phyloP scores from a whole-genome alignment of 306 rosid species.

The Prunus dulcis region DNA sequence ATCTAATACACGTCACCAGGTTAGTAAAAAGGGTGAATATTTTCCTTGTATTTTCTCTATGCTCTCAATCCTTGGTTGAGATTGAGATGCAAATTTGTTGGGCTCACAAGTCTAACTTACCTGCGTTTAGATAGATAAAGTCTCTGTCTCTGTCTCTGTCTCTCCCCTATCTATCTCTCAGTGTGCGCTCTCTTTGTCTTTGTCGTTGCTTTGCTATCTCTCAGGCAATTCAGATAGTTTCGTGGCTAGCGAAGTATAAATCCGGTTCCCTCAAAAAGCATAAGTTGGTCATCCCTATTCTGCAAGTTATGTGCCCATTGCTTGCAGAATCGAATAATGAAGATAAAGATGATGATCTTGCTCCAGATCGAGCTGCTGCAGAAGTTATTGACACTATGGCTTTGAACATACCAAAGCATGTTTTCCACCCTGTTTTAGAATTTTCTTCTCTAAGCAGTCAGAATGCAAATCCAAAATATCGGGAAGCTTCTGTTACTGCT shows the following conservation, averaged over 20 bases:
- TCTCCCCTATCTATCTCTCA: not conserved
- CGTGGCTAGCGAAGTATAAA: conserved; percentile 97
- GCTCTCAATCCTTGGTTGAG: not conserved
- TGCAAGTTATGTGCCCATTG: conserved; percentile 89
- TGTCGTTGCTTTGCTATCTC: conserved; percentile 23
- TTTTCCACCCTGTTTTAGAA: conserved; percentile 77
- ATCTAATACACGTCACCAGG: conserved; percentile 98
- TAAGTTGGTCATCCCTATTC: conserved; percentile 79
- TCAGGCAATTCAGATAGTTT: conserved; percentile 93
- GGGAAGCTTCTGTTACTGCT: conserved; percentile 96
- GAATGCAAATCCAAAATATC: conserved; percentile 84
- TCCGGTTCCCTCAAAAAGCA: conserved; percentile 78
- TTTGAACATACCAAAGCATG: conserved; percentile 78
- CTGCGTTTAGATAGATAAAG: not conserved
- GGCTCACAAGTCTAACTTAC: not conserved
- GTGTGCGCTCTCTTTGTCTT: conserved; percentile 3
- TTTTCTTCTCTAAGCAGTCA: conserved; percentile 84
- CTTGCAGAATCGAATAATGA: conserved; percentile 83
- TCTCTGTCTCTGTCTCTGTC: not conserved
- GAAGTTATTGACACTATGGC: conserved; percentile 99
- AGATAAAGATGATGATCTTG: conserved; percentile 92
- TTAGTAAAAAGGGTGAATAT: conserved; percentile 34
- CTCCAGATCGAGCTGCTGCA: conserved; percentile 97
- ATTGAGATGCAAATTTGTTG: not conserved
- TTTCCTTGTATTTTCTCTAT: not conserved